phyloP scores from a whole-genome alignment of 2,329 filamentous ascomycete species.

The Cercospora janseana region DNA sequence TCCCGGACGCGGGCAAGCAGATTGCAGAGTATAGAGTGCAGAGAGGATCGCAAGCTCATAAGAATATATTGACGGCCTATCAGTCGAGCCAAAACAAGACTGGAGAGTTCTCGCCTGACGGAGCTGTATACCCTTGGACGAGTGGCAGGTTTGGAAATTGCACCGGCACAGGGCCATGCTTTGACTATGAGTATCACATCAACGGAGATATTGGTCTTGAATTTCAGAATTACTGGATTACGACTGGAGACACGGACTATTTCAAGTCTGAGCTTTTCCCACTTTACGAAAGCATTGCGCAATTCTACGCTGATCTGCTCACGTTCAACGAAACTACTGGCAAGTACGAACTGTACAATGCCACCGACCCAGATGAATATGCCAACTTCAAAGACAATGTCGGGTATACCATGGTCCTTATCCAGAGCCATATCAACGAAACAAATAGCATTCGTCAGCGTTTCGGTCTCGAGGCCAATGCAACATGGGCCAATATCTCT shows the following conservation, averaged over 20 bases:
- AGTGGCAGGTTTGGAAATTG: constrained; percentile 67
- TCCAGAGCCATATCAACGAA: constrained; percentile 55
- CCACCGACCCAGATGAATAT: constrained; percentile 72
- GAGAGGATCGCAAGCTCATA: constrained; percentile 57
- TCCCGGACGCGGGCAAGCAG: constrained; percentile 61
- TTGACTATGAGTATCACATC: constrained; percentile 70
- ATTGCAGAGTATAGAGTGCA: constrained; percentile 64
- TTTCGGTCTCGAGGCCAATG: constrained; percentile 56
- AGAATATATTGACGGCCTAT: constrained; percentile 57
- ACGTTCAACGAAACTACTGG: constrained; percentile 57
- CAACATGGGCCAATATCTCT: constrained; percentile 58
- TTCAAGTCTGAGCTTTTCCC: constrained; percentile 59
- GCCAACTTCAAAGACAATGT: constrained; percentile 65
- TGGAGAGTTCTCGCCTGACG: constrained; percentile 54
- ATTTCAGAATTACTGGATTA: constrained; percentile 60
- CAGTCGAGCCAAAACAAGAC: constrained; percentile 60
- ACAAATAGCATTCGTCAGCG: constrained; percentile 58
- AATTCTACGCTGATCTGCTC: constrained; percentile 60
- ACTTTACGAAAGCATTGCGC: constrained; percentile 62
- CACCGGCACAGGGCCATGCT: constrained; percentile 60
- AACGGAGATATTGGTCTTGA: constrained; percentile 67
- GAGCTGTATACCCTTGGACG: constrained; percentile 67
- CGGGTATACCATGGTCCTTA: constrained; percentile 66
- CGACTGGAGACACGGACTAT: constrained; percentile 57
- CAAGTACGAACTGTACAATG: constrained; percentile 56